Evolutionary conservation across 352 stramenopile species (phyloP), one percentile per base, ranked within the genome.

Genomic region (Globisporangium acanthophoron): DNA sequence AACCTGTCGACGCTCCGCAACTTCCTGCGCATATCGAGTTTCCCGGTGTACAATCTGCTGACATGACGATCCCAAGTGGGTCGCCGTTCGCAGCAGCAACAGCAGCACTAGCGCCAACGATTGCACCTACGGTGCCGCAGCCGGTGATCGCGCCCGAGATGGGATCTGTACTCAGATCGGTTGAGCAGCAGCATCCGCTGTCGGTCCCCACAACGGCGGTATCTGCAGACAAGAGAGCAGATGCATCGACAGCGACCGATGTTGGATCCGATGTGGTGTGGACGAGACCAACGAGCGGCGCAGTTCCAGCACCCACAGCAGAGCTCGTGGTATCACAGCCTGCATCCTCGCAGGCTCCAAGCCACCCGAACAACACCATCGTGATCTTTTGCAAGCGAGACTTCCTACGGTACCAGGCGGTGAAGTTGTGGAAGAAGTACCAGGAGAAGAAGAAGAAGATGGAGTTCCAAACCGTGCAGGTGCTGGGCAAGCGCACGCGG

Each of bases 361-460:
- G 41, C 11, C 33, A 64, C 5, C 29, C 52, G n/a, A 76, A 78
- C 61, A 71, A 75, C 47, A 90, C 81, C 9, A 68, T 92, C n/a
- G 75, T 89, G 56, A 81, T 92, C 54, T 92, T 92, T 53, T 92
- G 81, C 65, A 89, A 86, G 59, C 77, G 81, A 9, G 81, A 92
- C 47, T 92, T 92, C 37, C 72, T 92, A 67, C 77, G 81, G 12
- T 92, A 84, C 45, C 81, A 92, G 64, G 77, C 78, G 24, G 70
- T 57, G 0, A 84, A 74, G 47, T 66, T 92, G 39, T 92, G 78
- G 77, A 74, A 78, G 37, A 92, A 87, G 46, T 92, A 83, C 51
- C 70, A 87, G 65, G 79, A 87, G 33, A 78, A 87, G 58, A 73
- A 81, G 18, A 65, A 74, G 52, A 74, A 71, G 52, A 69, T 74